These are phyloP conservation scores for Ilyonectria sp. DNA, from an alignment of 2,329 filamentous ascomycete species.

Conservation along the genomic window DNA sequence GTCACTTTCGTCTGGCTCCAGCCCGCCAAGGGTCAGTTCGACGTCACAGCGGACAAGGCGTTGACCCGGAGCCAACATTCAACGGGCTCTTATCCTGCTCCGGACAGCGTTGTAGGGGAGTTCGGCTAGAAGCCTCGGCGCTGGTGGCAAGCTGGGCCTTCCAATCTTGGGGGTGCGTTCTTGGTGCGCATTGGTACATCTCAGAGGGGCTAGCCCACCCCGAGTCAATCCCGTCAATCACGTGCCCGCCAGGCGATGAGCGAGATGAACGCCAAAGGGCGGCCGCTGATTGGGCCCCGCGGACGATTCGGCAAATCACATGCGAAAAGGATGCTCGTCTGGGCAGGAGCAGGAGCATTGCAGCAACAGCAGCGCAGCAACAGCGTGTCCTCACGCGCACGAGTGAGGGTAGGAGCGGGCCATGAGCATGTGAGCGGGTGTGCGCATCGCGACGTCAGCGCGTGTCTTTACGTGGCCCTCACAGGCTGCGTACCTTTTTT, in stretches of 20 bases:
- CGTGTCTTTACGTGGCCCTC: neutral
- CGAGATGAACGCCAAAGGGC: slow-evolving; percentile 29
- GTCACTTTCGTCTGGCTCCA: no score
- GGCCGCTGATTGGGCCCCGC: slow-evolving; percentile 40
- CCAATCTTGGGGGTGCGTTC: slow-evolving; percentile 26
- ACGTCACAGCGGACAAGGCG: neutral
- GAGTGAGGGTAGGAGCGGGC: neutral
- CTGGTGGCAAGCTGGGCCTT: slow-evolving; percentile 17
- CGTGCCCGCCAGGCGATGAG: slow-evolving; percentile 30
- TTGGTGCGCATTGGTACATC: slow-evolving; percentile 21
- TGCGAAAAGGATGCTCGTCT: slow-evolving; percentile 45
- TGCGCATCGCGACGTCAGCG: neutral
- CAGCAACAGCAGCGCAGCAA: neutral
- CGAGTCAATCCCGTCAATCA: slow-evolving; percentile 36
- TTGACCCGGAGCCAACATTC: slow-evolving; percentile 10
- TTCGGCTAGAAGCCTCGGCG: slow-evolving; percentile 22
- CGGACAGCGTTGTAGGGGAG: neutral
- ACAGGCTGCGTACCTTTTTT: neutral
- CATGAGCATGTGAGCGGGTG: neutral
- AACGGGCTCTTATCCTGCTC: neutral
- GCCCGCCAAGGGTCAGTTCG: neutral
- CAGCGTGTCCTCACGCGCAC: slow-evolving; percentile 24
- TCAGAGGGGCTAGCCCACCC: slow-evolving; percentile 18
- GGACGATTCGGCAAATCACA: slow-evolving; percentile 51
- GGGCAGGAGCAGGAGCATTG: slow-evolving; percentile 5